A percentile compares a stretch with the other conserved stretches of the same genome.
Evolutionary conservation across 2,329 filamentous ascomycete species (phyloP).

Genomic region (Chalara sp.): DNA sequence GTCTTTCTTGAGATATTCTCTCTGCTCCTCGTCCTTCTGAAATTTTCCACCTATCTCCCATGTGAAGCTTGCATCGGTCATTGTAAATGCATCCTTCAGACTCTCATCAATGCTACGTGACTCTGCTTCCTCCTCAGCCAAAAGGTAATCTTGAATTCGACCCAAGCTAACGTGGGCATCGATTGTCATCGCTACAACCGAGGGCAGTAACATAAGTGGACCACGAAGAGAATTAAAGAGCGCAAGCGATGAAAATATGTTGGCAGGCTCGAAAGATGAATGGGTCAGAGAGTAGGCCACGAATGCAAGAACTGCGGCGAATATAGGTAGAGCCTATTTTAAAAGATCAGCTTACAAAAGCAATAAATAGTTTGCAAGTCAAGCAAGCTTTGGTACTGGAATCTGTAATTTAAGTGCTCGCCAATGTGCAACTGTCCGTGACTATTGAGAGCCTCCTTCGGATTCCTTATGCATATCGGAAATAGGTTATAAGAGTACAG

Average conservation of each 20-base stretch:
- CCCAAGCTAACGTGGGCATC: constrained; percentile 78
- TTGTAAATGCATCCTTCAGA: constrained; percentile 19
- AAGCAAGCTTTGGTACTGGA: too few species aligned
- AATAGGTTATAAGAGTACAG: too few species aligned
- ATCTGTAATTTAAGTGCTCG: too few species aligned
- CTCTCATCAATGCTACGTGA: constrained; percentile 86
- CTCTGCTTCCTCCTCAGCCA: constrained; percentile 75
- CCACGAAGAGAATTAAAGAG: constrained; percentile 84
- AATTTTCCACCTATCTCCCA: constrained; percentile 1
- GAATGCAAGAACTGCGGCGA: constrained; percentile 88
- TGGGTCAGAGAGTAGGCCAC: constrained; percentile 66
- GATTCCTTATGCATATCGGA: too few species aligned
- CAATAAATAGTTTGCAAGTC: too few species aligned
- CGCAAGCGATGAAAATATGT: constrained; percentile 83
- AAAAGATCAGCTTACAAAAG: too few species aligned
- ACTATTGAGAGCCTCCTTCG: too few species aligned
- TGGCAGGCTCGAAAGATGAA: constrained; percentile 61
- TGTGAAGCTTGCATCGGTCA: constrained; percentile 4
- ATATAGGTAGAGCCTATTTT: constrained; percentile 69
- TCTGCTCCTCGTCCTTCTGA: not conserved
- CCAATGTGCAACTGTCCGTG: too few species aligned
- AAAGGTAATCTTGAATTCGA: constrained; percentile 76
- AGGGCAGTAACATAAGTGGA: constrained; percentile 76
- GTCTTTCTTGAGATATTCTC: not conserved
- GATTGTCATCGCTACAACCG: constrained; percentile 78